These are phyloP conservation scores for Suillus subaureus DNA, from an alignment of 768 basidiomycete species.

Conservation along the genomic window DNA sequence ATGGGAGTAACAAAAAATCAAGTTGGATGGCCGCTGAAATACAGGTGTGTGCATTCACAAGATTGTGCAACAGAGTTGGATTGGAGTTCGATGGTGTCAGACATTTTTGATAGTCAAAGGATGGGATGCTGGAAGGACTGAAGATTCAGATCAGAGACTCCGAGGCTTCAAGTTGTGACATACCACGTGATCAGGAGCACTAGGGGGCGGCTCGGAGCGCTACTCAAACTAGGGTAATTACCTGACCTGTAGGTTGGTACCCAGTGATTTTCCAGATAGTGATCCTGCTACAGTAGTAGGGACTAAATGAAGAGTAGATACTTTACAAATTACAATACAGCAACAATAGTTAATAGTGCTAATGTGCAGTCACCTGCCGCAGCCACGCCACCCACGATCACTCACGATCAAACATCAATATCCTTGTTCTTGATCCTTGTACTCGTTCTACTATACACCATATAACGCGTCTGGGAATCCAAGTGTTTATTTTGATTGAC, in stretches of 20 bases:
- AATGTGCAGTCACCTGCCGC: neutral
- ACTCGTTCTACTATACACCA: neutral
- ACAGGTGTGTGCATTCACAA: neutral
- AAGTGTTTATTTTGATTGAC: neutral
- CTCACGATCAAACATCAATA: neutral
- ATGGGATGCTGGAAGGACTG: too few relatives aligned
- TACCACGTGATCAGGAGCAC: neutral
- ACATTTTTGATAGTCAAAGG: neutral
- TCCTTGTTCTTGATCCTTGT: neutral
- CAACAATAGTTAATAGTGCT: neutral
- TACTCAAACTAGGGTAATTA: too few relatives aligned
- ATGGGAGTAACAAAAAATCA: neutral
- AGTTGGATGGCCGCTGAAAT: neutral
- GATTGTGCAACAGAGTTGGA: neutral
- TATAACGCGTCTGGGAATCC: neutral
- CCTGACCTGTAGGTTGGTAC: too few relatives aligned
- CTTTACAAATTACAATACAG: neutral
- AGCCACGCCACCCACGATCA: neutral
- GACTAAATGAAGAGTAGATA: neutral
- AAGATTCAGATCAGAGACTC: too few relatives aligned
- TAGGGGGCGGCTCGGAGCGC: too few relatives aligned
- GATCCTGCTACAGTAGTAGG: neutral
- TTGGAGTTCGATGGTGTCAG: neutral
- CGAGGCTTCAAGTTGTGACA: too few relatives aligned
- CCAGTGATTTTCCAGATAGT: neutral